Conservation (phyloP, 2,329 filamentous ascomycete genomes). For the Parafenestella ontariensis region DNA sequence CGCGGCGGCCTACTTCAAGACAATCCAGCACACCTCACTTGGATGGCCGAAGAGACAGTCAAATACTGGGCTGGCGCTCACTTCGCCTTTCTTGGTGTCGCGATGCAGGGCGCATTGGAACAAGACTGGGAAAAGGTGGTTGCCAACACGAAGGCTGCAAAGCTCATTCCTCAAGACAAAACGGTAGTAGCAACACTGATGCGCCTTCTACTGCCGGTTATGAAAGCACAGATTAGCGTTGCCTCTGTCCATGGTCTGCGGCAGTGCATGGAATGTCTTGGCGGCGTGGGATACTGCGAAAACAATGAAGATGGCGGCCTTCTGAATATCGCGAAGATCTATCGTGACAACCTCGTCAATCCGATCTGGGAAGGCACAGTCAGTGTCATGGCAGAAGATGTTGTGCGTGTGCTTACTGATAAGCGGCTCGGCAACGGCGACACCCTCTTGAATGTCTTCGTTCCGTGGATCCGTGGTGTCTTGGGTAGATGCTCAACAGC, state of each 20-base stretch:
- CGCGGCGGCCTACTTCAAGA: slow-evolving; percentile 57
- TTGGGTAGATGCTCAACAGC: slow-evolving; percentile 10
- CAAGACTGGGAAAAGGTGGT: slow-evolving; percentile 44
- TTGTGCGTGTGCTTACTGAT: slow-evolving; percentile 53
- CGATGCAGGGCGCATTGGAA: slow-evolving; percentile 64
- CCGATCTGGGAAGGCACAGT: slow-evolving; percentile 78
- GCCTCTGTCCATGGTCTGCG: slow-evolving; percentile 56
- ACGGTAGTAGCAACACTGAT: slow-evolving; percentile 18
- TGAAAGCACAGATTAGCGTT: slow-evolving; percentile 36
- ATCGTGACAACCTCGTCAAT: slow-evolving; percentile 69
- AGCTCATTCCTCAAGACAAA: slow-evolving; percentile 31
- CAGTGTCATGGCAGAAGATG: slow-evolving; percentile 68
- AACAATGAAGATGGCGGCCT: slow-evolving; percentile 63
- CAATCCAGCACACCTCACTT: slow-evolving; percentile 64
- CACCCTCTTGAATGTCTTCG: slow-evolving; percentile 27
- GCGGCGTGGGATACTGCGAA: slow-evolving; percentile 71
- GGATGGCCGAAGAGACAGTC: slow-evolving; percentile 62
- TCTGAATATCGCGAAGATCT: slow-evolving; percentile 70
- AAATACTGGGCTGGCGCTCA: slow-evolving; percentile 66
- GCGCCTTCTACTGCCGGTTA: slow-evolving; percentile 33
- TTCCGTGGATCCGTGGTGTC: slow-evolving; percentile 22
- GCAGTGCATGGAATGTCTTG: slow-evolving; percentile 68
- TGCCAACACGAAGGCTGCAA: slow-evolving; percentile 23
- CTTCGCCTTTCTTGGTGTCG: slow-evolving; percentile 61
- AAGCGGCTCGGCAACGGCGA: slow-evolving; percentile 39